Evolutionary conservation across 129 eudicot species (phyloP).

Genomic region (Chrysanthemum seticuspe): DNA sequence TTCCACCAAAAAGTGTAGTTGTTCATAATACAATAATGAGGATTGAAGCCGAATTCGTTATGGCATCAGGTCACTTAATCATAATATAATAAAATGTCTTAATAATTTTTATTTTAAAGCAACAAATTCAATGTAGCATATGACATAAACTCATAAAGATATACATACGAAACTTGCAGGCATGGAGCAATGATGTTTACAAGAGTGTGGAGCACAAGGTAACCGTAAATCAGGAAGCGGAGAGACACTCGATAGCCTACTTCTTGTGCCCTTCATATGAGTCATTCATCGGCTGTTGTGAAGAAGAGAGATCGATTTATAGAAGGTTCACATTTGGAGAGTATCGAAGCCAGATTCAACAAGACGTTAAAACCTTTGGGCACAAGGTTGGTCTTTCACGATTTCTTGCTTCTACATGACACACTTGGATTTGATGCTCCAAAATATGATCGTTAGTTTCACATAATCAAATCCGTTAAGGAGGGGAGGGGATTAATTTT

Average conservation of each 20-base stretch:
- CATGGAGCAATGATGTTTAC: slow-evolving; percentile 61
- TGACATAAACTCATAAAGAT: slow-evolving; percentile 16
- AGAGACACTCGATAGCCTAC: slow-evolving; percentile 58
- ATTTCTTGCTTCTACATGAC: slow-evolving; percentile 35
- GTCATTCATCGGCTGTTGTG: slow-evolving; percentile 44
- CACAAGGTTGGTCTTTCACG: slow-evolving; percentile 62
- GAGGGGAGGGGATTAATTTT: no score
- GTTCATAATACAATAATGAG: slow-evolving; percentile 20
- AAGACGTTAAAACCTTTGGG: slow-evolving; percentile 46
- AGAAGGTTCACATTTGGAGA: slow-evolving; percentile 50
- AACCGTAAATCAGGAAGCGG: slow-evolving; percentile 42
- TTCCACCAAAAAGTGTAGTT: slow-evolving; percentile 30
- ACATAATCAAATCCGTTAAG: no score
- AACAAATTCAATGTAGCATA: slow-evolving; percentile 18
- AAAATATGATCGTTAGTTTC: neutral
- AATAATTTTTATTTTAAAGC: neutral
- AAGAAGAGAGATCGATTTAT: slow-evolving; percentile 40
- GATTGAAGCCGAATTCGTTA: neutral
- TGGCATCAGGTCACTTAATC: neutral
- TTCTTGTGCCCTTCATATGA: slow-evolving; percentile 60
- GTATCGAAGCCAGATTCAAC: slow-evolving; percentile 52
- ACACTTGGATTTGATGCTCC: neutral
- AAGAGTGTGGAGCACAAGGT: slow-evolving; percentile 61
- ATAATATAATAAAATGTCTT: neutral
- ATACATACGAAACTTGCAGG: slow-evolving; percentile 38